phyloP scores from a whole-genome alignment of 208 protist species.

The Leishmania mexicana region DNA sequence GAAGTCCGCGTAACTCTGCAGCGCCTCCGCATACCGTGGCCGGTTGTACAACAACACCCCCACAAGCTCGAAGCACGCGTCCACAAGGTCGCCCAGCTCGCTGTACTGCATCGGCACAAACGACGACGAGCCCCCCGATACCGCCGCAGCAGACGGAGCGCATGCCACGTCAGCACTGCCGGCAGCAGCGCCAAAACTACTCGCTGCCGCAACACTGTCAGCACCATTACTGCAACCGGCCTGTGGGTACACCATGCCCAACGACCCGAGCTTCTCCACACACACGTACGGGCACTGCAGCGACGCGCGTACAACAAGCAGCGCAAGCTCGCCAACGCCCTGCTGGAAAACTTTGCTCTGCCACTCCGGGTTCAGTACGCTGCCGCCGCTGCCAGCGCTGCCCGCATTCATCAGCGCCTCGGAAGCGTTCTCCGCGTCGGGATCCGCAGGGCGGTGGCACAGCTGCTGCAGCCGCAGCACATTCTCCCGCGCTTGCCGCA shows the following conservation, averaged over 20 bases:
- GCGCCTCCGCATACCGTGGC: slow-evolving; percentile 30
- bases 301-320: slow-evolving; percentile 38
- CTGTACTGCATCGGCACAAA: slow-evolving; percentile 41
- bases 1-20: slow-evolving; percentile 44
- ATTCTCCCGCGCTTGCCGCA: slow-evolving; percentile 47
- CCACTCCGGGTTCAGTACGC: slow-evolving; percentile 44
- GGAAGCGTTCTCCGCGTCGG: slow-evolving; percentile 11
- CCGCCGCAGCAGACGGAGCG: background rate
- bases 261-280: slow-evolving; percentile 30
- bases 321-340: slow-evolving; percentile 36
- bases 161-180: background rate
- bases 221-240: background rate
- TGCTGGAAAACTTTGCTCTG: slow-evolving; percentile 57
- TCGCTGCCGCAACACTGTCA: background rate
- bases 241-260: slow-evolving; percentile 34
- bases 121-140: background rate
- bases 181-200: background rate
- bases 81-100: slow-evolving; percentile 44
- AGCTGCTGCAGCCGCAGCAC: slow-evolving; percentile 42
- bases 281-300: slow-evolving; percentile 41
- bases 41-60: slow-evolving; percentile 34
- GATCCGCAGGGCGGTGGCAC: slow-evolving; percentile 22
- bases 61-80: slow-evolving; percentile 42
- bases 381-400: slow-evolving; percentile 11
- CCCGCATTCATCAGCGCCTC: slow-evolving; percentile 16